Conservation (phyloP, 331 rosid species). For the Ulmus americana region DNA sequence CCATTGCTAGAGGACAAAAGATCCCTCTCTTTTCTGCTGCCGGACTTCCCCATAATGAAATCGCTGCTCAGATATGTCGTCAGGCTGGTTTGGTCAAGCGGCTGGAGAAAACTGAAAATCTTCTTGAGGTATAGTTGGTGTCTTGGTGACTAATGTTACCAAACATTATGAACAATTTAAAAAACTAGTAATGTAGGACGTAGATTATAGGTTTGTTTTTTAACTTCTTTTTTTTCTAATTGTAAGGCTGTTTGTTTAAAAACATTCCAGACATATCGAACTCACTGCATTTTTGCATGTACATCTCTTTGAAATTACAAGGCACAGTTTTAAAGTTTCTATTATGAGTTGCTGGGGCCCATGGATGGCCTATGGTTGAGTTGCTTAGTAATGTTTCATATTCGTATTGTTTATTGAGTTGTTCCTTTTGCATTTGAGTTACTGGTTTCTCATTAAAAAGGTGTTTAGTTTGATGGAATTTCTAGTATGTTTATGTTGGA, state of each 20-base stretch:
- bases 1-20: constrained; percentile 99
- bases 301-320: neutral
- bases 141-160: neutral
- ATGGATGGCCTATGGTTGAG: too few relatives aligned
- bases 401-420: neutral
- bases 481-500: neutral
- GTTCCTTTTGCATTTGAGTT: neutral
- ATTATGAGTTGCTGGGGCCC: neutral
- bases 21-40: constrained; percentile 99
- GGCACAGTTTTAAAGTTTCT: neutral
- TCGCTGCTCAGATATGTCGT: constrained; percentile 99
- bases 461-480: neutral
- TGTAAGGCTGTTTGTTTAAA: neutral
- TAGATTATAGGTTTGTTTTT: too few relatives aligned
- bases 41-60: constrained; percentile 99
- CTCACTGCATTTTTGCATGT: too few relatives aligned
- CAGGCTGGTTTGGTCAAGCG: constrained; percentile 99
- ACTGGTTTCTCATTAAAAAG: neutral
- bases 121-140: constrained; percentile 64
- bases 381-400: too few relatives aligned
- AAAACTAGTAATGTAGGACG: too few relatives aligned
- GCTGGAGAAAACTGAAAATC: constrained; percentile 78
- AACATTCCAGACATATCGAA: neutral
- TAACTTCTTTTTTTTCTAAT: too few relatives aligned
- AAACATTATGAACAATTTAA: neutral